Base-by-base conservation (phyloP, 179 eudicot species). In the Silene vulgaris region DNA sequence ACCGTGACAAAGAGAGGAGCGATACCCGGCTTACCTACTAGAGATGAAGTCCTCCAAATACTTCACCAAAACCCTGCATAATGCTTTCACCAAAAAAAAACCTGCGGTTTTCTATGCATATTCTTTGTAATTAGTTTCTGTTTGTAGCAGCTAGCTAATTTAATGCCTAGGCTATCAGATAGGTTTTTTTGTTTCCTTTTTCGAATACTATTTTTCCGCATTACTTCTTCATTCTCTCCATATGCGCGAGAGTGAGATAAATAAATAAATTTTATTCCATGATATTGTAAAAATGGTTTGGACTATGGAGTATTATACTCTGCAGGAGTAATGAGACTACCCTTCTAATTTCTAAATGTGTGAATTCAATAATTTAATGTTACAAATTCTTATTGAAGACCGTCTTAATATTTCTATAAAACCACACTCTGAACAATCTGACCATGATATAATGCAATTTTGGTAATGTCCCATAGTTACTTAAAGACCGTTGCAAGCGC, bases 1-100 rank as follows among this genome's bases (percentile, higher is more conserved):
- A 86, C 91, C 0, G 95, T 89, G 1, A 90, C 89, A 3, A 75
- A 86, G 78, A 87, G 83, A 74, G 97, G 97, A n/a, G 96, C 92
- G 2, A 89, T 92, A 63, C 92, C 97, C 5, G 86, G 92, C 9
- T 62, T 92, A n/a, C 90, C 93, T 3, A 85, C 92, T 2, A 80
- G 76, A 79, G 86, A 82, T 26, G 87, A 82, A 48, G 91, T 89
- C 40, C 84, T 83, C 30, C 26, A 83, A 50, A 69, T 80, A 59
- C 62, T 85, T 71, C 69, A 74, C 28, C 72, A 78, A 63, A 57
- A 35, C 71, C 69, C 79, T 64, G 66, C 62, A 17, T 69, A 78
- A 74, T 52, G 59, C 59, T 23, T 23, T 23, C 26, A 23, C 26
- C 26, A 23, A 23, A 23, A 23, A 23, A 23, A 23, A 23, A 0